These are phyloP conservation scores for Aschersonia sp. DNA, from an alignment of 2,329 filamentous ascomycete genomes.

Conservation along the genomic window DNA sequence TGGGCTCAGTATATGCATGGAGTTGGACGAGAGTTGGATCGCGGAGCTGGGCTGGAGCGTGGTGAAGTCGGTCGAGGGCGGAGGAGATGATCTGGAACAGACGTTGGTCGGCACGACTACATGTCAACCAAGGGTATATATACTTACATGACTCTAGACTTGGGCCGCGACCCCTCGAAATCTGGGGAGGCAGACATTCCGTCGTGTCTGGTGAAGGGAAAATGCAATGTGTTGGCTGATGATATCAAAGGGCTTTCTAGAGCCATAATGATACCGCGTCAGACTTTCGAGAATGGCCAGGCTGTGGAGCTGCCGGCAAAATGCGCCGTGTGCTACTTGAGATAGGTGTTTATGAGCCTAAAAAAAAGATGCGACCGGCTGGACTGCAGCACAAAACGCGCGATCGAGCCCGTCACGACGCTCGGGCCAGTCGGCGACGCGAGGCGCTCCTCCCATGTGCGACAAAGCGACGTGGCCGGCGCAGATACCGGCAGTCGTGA, in stretches of 20 bases:
- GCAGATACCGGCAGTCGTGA: too few species aligned
- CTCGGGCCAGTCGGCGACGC: too few species aligned
- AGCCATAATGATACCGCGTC: slow-evolving; percentile 14
- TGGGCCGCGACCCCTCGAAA: slow-evolving; percentile 30
- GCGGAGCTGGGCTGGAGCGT: slow-evolving; percentile 37
- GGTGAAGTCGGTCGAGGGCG: slow-evolving; percentile 24
- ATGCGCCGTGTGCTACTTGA: not conserved
- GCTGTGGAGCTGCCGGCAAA: not conserved
- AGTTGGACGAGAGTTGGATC: slow-evolving; percentile 31
- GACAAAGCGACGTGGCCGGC: too few species aligned
- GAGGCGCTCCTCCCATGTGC: too few species aligned
- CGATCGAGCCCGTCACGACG: too few species aligned
- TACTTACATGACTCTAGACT: slow-evolving; percentile 37
- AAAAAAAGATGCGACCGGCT: too few species aligned
- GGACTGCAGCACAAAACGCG: too few species aligned
- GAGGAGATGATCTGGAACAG: slow-evolving; percentile 18
- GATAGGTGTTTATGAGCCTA: too few species aligned
- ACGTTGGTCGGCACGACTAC: slow-evolving; percentile 4
- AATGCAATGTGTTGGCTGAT: slow-evolving; percentile 36
- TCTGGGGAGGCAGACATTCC: slow-evolving; percentile 42
- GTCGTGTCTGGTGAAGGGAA: slow-evolving; percentile 25
- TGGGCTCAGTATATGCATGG: slow-evolving; percentile 40
- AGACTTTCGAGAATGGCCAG: not conserved
- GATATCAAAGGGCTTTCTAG: slow-evolving; percentile 43
- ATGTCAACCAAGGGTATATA: not conserved